Percentiles rank a stretch among this genome's conserved stretches.
Conservation (phyloP, 1,139 yeast species). For the Insectozyma bohioensis region DNA sequence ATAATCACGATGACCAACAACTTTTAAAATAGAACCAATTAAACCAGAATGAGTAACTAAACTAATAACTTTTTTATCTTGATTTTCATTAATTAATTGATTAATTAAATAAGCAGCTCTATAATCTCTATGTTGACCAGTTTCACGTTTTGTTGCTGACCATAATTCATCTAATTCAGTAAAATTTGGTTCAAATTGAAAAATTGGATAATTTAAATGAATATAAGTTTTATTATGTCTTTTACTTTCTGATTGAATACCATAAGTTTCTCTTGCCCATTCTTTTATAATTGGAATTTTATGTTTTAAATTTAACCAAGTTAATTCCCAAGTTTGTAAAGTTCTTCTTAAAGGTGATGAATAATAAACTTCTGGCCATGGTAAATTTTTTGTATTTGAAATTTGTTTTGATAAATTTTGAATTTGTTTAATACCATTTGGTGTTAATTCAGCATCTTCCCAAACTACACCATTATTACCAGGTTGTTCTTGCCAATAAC, state of each 20-base stretch:
- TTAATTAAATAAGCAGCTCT: conserved; percentile 31
- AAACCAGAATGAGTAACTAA: conserved; percentile 38
- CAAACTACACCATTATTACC: conserved; percentile 34
- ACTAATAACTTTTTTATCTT: conserved; percentile 27
- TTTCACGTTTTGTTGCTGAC: conserved; percentile 16
- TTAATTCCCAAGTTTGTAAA: conserved; percentile 30
- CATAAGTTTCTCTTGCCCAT: conserved; percentile 38
- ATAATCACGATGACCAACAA: conserved; percentile 23
- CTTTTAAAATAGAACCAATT: conserved; percentile 30
- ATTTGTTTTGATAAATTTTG: conserved; percentile 19
- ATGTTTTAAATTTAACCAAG: conserved; percentile 24
- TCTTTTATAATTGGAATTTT: conserved; percentile 27
- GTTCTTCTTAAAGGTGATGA: conserved; percentile 39
- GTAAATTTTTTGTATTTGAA: conserved; percentile 18
- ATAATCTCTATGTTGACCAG: conserved; percentile 19
- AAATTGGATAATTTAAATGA: conserved; percentile 21
- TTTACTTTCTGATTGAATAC: conserved; percentile 36
- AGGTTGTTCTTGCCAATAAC: conserved; percentile 31
- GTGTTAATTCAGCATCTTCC: conserved; percentile 40
- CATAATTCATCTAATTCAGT: conserved; percentile 30
- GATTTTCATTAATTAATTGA: conserved; percentile 27
- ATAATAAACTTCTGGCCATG: conserved; percentile 29
- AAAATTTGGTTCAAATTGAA: conserved; percentile 29
- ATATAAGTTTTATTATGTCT: conserved; percentile 32
- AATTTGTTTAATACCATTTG: conserved; percentile 24